phyloP scores from a whole-genome alignment of 805 yeast species.

The Kazachstania africana region DNA sequence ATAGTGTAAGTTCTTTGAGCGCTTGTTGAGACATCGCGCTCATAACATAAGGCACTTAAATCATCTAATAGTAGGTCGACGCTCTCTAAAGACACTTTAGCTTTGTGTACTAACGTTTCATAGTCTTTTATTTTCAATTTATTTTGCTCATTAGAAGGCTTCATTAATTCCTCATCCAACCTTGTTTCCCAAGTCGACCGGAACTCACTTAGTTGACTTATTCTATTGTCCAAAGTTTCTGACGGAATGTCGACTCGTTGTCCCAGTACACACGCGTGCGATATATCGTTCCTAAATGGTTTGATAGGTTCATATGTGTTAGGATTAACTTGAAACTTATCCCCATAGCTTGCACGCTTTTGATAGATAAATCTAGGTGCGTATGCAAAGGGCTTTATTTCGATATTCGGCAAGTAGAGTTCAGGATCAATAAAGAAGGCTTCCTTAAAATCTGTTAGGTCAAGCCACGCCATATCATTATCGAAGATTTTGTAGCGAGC shows the following conservation, averaged over 20 bases:
- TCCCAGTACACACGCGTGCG: slow-evolving; percentile 51
- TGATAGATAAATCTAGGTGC: slow-evolving; percentile 61
- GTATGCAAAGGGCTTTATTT: slow-evolving; percentile 48
- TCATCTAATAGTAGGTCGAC: slow-evolving; percentile 14
- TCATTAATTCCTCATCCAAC: slow-evolving; percentile 27
- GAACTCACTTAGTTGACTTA: slow-evolving; percentile 27
- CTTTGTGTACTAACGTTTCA: slow-evolving; percentile 7
- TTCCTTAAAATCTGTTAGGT: slow-evolving; percentile 49
- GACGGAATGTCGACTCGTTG: slow-evolving; percentile 13
- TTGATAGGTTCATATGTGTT: slow-evolving; percentile 23
- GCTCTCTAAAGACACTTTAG: slow-evolving; percentile 8
- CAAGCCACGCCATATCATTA: slow-evolving; percentile 49
- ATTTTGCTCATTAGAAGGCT: slow-evolving; percentile 10
- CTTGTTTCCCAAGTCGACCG: slow-evolving; percentile 37
- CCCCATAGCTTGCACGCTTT: slow-evolving; percentile 46
- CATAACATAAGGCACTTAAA: slow-evolving; percentile 6
- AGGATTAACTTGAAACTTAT: slow-evolving; percentile 30
- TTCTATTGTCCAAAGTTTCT: slow-evolving; percentile 11
- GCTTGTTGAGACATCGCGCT: slow-evolving; percentile 1
- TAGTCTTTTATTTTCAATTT: slow-evolving; percentile 8
- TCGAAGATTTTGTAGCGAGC: slow-evolving; percentile 34
- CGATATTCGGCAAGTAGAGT: slow-evolving; percentile 31
- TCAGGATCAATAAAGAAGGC: slow-evolving; percentile 33
- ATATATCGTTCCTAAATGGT: slow-evolving; percentile 41
- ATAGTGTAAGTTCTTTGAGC: slow-evolving; percentile 3